Evolutionary conservation across 495 filamentous ascomycete genomes (phyloP).

Genomic region (Penicillium pancosmium): DNA sequence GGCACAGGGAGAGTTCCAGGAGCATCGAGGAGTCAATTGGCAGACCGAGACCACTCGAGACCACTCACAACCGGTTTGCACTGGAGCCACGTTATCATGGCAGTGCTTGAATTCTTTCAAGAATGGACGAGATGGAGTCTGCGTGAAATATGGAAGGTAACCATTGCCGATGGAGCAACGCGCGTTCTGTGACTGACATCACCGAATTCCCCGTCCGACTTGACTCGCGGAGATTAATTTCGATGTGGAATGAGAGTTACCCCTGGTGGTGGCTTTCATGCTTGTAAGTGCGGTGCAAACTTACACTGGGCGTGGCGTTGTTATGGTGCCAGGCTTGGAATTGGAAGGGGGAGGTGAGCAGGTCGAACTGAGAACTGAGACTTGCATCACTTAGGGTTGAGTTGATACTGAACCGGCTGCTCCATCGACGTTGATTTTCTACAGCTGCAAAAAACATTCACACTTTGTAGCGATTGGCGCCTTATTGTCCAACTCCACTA

Average conservation of each 20-base stretch:
- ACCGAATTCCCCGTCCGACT: constrained; percentile 14
- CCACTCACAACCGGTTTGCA: constrained; percentile 6
- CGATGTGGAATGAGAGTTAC: constrained; percentile 14
- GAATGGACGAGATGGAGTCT: constrained; percentile 1
- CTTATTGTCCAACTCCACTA: too few species aligned
- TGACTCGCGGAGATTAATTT: constrained; percentile 14
- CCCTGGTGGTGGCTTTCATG: neutral
- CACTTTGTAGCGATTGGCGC: too few species aligned
- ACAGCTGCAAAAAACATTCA: too few species aligned
- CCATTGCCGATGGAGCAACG: neutral
- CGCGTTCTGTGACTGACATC: constrained; percentile 8
- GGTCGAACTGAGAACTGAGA: too few species aligned
- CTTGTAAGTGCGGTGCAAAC: neutral
- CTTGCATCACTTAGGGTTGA: too few species aligned
- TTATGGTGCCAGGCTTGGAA: neutral
- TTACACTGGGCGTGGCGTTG: neutral
- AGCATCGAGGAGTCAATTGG: neutral
- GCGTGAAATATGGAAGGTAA: neutral
- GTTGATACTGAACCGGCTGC: too few species aligned
- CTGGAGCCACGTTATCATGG: constrained; percentile 2
- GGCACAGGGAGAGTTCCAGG: neutral
- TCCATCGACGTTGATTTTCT: too few species aligned
- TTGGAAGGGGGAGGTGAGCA: neutral
- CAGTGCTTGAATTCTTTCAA: neutral
- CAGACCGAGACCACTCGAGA: neutral